These are phyloP conservation scores for Lipomyces mesembrius DNA, from an alignment of 805 yeast species.

Conservation along the genomic window DNA sequence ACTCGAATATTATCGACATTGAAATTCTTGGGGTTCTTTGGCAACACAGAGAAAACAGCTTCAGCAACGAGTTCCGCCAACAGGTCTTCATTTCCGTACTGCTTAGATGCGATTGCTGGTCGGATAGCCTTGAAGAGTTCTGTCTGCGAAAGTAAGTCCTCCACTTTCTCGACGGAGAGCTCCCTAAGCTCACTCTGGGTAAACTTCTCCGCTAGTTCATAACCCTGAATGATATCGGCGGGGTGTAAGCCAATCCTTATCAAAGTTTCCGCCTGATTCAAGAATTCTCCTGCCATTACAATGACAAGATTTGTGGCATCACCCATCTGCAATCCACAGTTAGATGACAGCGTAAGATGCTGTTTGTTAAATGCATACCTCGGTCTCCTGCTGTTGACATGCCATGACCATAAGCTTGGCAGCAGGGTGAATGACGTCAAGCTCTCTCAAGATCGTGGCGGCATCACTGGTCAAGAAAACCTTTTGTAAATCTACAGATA, in stretches of 20 bases:
- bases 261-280: constrained; percentile 83
- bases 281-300: constrained; percentile 88
- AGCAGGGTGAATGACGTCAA: constrained; percentile 96
- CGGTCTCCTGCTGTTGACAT: constrained; percentile 93
- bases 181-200: constrained; percentile 50
- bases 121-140: constrained; percentile 73
- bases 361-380: constrained; percentile 43
- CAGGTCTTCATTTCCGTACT: constrained; percentile 82
- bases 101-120: constrained; percentile 92
- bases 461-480: constrained; percentile 94
- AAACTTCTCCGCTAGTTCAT: constrained; percentile 79
- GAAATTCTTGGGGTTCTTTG: constrained; percentile 67
- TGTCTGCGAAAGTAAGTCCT: constrained; percentile 57
- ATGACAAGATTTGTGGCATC: constrained; percentile 93
- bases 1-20: constrained; percentile 94
- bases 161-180: constrained; percentile 64
- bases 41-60: constrained; percentile 78
- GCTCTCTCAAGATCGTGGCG: constrained; percentile 93
- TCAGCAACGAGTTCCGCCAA: constrained; percentile 80
- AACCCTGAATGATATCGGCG: constrained; percentile 92
- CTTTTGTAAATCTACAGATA: constrained; percentile 60
- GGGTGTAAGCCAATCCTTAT: constrained; percentile 85
- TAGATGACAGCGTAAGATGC: neutral
- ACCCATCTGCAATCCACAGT: constrained; percentile 64
- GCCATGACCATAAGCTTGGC: constrained; percentile 96